Percentiles rank a stretch among this genome's conserved stretches.
phyloP scores from a whole-genome alignment of 2,329 filamentous ascomycete species.

The Neoascochyta sp. region DNA sequence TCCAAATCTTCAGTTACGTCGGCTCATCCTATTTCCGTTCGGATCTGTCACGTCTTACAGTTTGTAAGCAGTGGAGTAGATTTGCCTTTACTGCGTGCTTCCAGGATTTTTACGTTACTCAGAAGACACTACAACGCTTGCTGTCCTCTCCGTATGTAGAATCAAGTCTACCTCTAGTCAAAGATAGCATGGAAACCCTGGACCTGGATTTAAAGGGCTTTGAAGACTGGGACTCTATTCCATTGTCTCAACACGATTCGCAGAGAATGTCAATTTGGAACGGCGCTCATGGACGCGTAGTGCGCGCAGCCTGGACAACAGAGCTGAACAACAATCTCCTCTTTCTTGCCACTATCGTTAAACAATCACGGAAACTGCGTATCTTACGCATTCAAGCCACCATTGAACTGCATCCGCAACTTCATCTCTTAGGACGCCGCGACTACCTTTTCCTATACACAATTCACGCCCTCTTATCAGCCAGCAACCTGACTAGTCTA shows the following conservation, averaged over 20 bases:
- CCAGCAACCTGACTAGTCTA: slow-evolving; percentile 14
- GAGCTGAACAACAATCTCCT: slow-evolving; percentile 16
- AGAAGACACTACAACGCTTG: slow-evolving; percentile 15
- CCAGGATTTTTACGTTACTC: slow-evolving; percentile 14
- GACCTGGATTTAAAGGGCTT: slow-evolving; percentile 17
- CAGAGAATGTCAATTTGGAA: slow-evolving; percentile 9
- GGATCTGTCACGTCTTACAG: slow-evolving; percentile 17
- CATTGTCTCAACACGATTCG: slow-evolving; percentile 9
- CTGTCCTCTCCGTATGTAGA: slow-evolving; percentile 15
- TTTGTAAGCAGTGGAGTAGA: slow-evolving; percentile 20
- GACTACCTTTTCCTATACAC: slow-evolving; percentile 16
- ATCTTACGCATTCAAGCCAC: slow-evolving; percentile 15
- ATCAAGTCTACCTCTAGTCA: slow-evolving; percentile 15
- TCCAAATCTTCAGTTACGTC: slow-evolving; percentile 16
- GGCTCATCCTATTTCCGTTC: slow-evolving; percentile 19
- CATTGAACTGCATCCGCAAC: slow-evolving; percentile 14
- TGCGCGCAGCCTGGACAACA: slow-evolving; percentile 16
- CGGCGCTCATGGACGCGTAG: slow-evolving; percentile 10
- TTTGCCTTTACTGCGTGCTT: slow-evolving; percentile 18
- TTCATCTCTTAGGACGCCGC: slow-evolving; percentile 11
- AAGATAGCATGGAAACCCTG: slow-evolving; percentile 18
- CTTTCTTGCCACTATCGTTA: slow-evolving; percentile 13
- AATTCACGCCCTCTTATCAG: slow-evolving; percentile 14
- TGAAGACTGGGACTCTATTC: slow-evolving; percentile 16
- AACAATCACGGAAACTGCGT: slow-evolving; percentile 18